Evolutionary conservation across 2,329 filamentous ascomycete genomes (phyloP).

Genomic region (Elsinoe necatrix): DNA sequence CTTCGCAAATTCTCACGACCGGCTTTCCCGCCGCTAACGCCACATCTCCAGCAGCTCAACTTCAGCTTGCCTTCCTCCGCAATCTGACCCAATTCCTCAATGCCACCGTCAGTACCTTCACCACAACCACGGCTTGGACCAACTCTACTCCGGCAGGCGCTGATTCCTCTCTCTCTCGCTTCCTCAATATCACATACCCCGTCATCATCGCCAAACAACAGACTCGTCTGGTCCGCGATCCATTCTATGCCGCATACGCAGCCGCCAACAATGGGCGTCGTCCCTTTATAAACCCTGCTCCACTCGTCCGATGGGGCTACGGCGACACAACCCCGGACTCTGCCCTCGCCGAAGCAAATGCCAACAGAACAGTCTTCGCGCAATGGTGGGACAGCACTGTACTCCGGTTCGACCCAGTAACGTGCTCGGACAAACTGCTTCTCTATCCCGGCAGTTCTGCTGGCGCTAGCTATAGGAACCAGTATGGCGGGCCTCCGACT

Average conservation of each 20-base stretch:
- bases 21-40: constrained; percentile 34
- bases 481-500: constrained; percentile 35
- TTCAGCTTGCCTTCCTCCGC: constrained; percentile 36
- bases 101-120: constrained; percentile 31
- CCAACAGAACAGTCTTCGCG: constrained; percentile 44
- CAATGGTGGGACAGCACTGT: constrained; percentile 43
- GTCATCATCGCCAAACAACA: constrained; percentile 43
- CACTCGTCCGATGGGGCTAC: constrained; percentile 41
- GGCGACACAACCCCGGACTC: constrained; percentile 35
- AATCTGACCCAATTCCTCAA: constrained; percentile 38
- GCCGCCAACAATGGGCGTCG: constrained; percentile 37
- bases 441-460: constrained; percentile 41
- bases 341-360: constrained; percentile 35
- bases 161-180: constrained; percentile 26
- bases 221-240: constrained; percentile 37
- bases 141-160: constrained; percentile 28
- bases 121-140: constrained; percentile 32
- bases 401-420: constrained; percentile 33
- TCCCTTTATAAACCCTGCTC: constrained; percentile 44
- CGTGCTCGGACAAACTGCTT: constrained; percentile 44
- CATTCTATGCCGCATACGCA: constrained; percentile 45
- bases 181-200: constrained; percentile 40
- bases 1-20: constrained; percentile 35
- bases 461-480: constrained; percentile 38
- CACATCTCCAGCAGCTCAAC: constrained; percentile 30